Base-by-base conservation (phyloP, 805 yeast genomes). In the Candida maris region DNA sequence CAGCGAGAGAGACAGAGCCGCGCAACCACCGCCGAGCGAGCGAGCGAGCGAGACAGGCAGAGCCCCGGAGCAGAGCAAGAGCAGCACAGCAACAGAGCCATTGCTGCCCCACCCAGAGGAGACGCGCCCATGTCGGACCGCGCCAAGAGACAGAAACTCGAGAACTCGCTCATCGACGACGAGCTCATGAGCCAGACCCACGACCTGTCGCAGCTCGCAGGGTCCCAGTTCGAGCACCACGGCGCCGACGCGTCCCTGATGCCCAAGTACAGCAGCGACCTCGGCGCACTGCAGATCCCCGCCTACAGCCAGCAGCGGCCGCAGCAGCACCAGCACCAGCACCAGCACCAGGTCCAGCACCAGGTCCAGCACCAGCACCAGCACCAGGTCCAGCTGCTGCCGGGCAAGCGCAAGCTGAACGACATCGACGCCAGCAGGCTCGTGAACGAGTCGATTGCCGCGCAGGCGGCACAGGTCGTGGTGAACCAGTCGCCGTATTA, bases 381-480 rank as follows among this genome's bases (percentile, higher is more conserved):
- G 13, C 35, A 22, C 27, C 34, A 37, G 30, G 21, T 27, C 12
- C 39, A 35, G 9, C 23, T 20, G 15, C 33, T 15, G 21, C 23
- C 29, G 4, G 31, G 19, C 19, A 27, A 27, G 6, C 37, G 29
- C 16, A 27, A 20, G 16, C 41, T 39, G 22, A 37, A 36, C 15
- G 43, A 33, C 5, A 14, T 41, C 8, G 50, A 43, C 20, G 43
- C 43, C 1, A 40, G 39, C 13, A 30, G 52, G 22, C 27, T 48
- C 6, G 48, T 45, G 29, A 39, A 48, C 29, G 49, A 48, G 30
- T 41, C 49, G 3, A 37, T 45, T 22, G 48, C 42, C 20, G 49
- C 49, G 5, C 46, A 38, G 32, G 52, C 45, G n/a, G 53, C 52
- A 15, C 51, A 46, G 28, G 48, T 43, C 15, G 54, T 48, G 14